Conservation (phyloP, 805 yeast genomes). For the Kurtzmaniella cleridarum region DNA sequence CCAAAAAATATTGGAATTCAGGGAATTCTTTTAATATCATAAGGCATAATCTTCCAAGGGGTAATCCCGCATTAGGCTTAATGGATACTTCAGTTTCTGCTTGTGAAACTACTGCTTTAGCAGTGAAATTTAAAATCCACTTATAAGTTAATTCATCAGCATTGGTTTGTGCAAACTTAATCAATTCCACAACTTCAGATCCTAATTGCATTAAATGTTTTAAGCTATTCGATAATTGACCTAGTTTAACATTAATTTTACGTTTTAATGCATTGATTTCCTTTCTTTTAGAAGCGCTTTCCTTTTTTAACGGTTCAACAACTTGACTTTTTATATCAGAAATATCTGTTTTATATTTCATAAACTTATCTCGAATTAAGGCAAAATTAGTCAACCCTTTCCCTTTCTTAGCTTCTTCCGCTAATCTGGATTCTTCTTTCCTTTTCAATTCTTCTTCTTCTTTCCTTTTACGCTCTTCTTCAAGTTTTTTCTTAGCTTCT, state of each 20-base stretch:
- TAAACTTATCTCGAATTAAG: conserved; percentile 38
- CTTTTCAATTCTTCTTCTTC: conserved; percentile 8
- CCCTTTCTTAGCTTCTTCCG: conserved; percentile 12
- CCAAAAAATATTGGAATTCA: conserved; percentile 49
- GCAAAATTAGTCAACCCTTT: conserved; percentile 28
- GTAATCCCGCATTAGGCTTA: conserved; percentile 69
- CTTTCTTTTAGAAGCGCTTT: conserved; percentile 48
- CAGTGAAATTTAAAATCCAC: conserved; percentile 77
- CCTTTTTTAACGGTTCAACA: conserved; percentile 46
- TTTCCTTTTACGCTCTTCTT: conserved; percentile 15
- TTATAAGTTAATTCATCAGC: conserved; percentile 47
- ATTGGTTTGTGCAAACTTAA: conserved; percentile 40
- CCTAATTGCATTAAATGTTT: conserved; percentile 52
- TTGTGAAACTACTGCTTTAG: conserved; percentile 83
- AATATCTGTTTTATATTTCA: conserved; percentile 47
- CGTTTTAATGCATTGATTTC: conserved; percentile 59
- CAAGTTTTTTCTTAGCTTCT: conserved; percentile 12
- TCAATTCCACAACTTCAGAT: conserved; percentile 43
- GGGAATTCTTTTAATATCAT: conserved; percentile 44
- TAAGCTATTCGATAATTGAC: conserved; percentile 77
- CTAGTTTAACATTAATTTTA: conserved; percentile 81
- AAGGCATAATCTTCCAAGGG: conserved; percentile 65
- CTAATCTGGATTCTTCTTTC: conserved; percentile 5
- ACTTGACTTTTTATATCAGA: conserved; percentile 55
- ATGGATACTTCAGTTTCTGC: conserved; percentile 90